Evolutionary conservation across 2,329 filamentous ascomycete species (phyloP), one percentile per base, ranked within the genome.

Genomic region (Parafenestella ontariensis): DNA sequence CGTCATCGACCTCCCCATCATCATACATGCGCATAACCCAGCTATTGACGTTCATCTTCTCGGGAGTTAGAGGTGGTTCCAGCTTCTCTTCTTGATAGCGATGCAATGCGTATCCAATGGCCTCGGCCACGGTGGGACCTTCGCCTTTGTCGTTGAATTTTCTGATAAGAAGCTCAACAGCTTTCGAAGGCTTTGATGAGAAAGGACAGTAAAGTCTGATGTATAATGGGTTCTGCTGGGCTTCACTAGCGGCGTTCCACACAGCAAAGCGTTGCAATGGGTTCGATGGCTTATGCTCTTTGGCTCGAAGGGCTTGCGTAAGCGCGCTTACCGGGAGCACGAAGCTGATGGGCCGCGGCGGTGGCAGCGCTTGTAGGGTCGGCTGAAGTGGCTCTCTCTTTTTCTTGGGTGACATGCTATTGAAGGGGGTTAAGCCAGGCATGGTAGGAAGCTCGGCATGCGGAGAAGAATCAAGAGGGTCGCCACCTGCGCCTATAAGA

Each of bases 1-100:
- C 91, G 61, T 92, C 89, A 63, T 96, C 91, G 1, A 94, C 87
- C 68, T 95, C 91, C 44, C 89, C 91, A 51, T 91, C 90, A 69
- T 95, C 86, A 8, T 93, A 90, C 87, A 96, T 92, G 36, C 90
- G 85, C 51, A 96, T 77, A 21, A 87, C 91, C 89, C 90, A 95
- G 79, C 87, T 87, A 68, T 94, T 94, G 64, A 93, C 88, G 64
- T 91, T 91, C 47, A 87, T 80, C 68, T 91, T 90, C 46, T 87
- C 84, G 1, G 78, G 72, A 0, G 86, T 79, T 9, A 95, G 78
- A 0, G 83, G 71, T 3, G 91, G 91, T 59, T 92, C 85, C 24
- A 87, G 79, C 63, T 89, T 89, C 70, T 93, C 90, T 65, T 93
- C 88, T 43, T 86, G 85, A 71, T 94, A 95, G 58, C 89, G 83